Evolutionary conservation across 2,329 filamentous ascomycete species (phyloP).

Genomic region (Neofusicoccum kwambonambiense): DNA sequence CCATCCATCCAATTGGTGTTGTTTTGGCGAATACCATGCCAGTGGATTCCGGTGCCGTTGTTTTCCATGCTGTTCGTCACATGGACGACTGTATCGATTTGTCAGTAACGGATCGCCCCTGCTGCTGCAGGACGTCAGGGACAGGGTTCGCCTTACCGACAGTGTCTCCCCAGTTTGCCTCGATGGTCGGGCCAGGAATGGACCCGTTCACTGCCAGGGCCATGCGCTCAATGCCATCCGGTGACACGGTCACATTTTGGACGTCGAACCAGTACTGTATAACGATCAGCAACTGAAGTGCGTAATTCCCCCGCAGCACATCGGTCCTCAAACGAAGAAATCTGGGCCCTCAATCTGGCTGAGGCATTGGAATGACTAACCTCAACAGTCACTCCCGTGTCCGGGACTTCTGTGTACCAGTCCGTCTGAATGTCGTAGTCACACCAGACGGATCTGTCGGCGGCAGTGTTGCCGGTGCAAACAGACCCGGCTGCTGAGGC

Average conservation of each 20-base stretch:
- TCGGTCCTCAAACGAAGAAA: not conserved
- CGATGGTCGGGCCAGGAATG: conserved; percentile 70
- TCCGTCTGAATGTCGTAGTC: conserved; percentile 52
- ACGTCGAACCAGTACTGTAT: conserved; percentile 53
- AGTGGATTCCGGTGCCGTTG: conserved; percentile 61
- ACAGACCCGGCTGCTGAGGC: conserved; percentile 8
- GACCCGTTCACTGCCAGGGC: conserved; percentile 74
- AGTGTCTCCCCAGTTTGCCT: conserved; percentile 62
- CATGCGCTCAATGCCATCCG: conserved; percentile 66
- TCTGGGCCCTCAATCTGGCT: not conserved
- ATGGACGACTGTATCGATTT: conserved; percentile 46
- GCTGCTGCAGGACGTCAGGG: not conserved
- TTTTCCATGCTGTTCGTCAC: conserved; percentile 61
- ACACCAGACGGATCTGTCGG: conserved; percentile 35
- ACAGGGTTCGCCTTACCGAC: not conserved
- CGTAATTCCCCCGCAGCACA: too few species aligned
- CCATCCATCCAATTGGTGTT: conserved; percentile 71
- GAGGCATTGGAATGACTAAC: not conserved
- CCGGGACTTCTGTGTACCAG: conserved; percentile 50
- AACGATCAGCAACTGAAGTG: conserved; percentile 40
- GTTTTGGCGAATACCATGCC: conserved; percentile 71
- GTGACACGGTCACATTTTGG: conserved; percentile 55
- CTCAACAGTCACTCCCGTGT: conserved; percentile 55
- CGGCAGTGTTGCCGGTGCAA: conserved; percentile 33
- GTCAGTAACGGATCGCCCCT: not conserved